Evolutionary conservation across 331 rosid genomes (phyloP), one percentile per base, ranked within the genome.

Genomic region (Phaseolus coccineus): DNA sequence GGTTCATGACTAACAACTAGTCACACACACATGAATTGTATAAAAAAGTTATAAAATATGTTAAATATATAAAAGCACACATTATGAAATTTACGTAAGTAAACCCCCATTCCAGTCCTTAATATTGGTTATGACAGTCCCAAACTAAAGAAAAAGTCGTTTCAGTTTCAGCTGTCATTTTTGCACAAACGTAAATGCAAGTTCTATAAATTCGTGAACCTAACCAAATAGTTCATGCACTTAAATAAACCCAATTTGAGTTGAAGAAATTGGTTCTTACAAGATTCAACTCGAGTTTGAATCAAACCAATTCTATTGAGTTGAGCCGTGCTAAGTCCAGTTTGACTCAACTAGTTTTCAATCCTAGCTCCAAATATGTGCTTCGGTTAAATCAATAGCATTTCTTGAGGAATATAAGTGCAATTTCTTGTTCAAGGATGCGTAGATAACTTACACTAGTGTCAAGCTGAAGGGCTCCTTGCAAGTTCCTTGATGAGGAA

Each of bases 401-500:
- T 48, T 72, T 56, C n/a, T 47, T 40, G 5, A n/a, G 68, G 44
- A 35, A 58, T 27, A 64, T 52, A 55, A 31, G 71, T 37, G 46
- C 11, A 48, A 42, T 27, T 40, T 78, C 40, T 25, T n/a, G 52
- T 28, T 63, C 11, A 61, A 77, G 53, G 66, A 85, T 35, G 69
- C 14, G 7, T 31, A 13, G 37, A 81, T 69, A 55, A 84, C 97
- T 88, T 74, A 90, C 93, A 15, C 56, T 47, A 15, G 35, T 16
- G 19, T 57, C 56, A 69, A 8, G 44, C 14, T 70, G 77, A 47
- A 46, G 25, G 24, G 42, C 71, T 61, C 75, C 80, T 75, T 37
- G 86, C 46, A 58, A 71, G 74, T 44, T 76, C 81, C 61, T 75
- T 9, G 82, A 71, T 56, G 88, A 78, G 63, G 84, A 76, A 77